Evolutionary conservation across 179 eudicot species (phyloP).

Genomic region (Carnegiea gigantea): DNA sequence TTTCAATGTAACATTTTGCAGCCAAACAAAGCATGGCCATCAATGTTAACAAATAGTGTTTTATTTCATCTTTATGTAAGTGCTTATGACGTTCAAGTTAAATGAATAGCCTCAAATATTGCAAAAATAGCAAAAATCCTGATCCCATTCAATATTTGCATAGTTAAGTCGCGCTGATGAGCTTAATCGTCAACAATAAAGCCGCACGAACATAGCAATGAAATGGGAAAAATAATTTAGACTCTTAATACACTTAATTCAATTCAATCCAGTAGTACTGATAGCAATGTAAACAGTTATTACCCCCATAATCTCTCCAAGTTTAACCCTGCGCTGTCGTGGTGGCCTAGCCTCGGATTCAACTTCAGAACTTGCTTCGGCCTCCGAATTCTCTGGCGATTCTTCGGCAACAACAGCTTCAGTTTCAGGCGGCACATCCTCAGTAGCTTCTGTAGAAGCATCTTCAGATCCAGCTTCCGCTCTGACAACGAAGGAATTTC

Average conservation of each 20-base stretch:
- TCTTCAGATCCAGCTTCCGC: conserved; percentile 39
- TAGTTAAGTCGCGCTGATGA: background rate
- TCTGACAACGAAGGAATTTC: conserved; percentile 36
- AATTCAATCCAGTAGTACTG: background rate
- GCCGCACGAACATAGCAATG: background rate
- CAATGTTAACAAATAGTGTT: background rate
- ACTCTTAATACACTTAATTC: background rate
- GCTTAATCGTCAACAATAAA: background rate
- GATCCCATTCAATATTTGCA: background rate
- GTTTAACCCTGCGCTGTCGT: conserved; percentile 46
- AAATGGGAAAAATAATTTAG: background rate
- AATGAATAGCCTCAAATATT: too few species aligned
- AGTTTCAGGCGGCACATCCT: conserved; percentile 18
- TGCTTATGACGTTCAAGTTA: background rate
- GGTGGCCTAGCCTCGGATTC: conserved; percentile 41
- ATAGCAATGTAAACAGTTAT: background rate
- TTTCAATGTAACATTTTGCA: background rate
- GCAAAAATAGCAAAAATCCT: background rate
- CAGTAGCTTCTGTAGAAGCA: conserved; percentile 25
- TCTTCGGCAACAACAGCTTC: conserved; percentile 28
- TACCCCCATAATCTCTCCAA: conserved; percentile 95
- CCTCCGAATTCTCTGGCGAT: conserved; percentile 26
- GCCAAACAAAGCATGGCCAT: background rate
- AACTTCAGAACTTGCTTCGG: conserved; percentile 9
- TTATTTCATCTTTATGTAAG: background rate